These are phyloP conservation scores for Suillus luteus DNA, from an alignment of 768 basidiomycete genomes.

Conservation along the genomic window DNA sequence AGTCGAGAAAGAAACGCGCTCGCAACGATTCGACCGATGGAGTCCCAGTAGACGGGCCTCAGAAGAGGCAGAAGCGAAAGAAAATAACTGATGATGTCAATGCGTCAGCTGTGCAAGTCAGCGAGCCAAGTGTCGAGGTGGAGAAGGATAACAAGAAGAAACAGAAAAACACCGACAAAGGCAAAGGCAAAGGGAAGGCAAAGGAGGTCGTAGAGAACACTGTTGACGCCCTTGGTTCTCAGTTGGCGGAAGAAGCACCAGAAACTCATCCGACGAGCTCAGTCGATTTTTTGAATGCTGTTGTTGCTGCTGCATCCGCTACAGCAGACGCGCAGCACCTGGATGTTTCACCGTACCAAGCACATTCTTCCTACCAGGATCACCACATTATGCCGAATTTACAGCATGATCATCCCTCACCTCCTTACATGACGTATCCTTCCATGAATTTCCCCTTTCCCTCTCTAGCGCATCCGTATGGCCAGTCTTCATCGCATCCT, in stretches of 20 bases:
- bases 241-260: constrained; percentile 32
- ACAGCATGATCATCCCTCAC: constrained; percentile 20
- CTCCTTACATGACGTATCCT: constrained; percentile 33
- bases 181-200: constrained; percentile 29
- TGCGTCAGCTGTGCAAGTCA: not conserved
- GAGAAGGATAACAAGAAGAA: constrained; percentile 28
- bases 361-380: constrained; percentile 38
- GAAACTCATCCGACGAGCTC: constrained; percentile 50
- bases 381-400: constrained; percentile 30
- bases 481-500: constrained; percentile 30
- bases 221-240: constrained; percentile 35
- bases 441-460: constrained; percentile 32
- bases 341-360: constrained; percentile 28
- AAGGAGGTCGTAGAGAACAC: constrained; percentile 31
- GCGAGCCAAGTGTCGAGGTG: not conserved
- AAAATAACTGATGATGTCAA: constrained; percentile 28
- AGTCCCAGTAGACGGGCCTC: constrained; percentile 18
- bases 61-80: constrained; percentile 36
- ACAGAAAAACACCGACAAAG: constrained; percentile 35
- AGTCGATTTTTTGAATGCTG: constrained; percentile 61
- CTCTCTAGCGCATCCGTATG: constrained; percentile 26
- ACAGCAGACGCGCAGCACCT: constrained; percentile 39
- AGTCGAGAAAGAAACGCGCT: constrained; percentile 39
- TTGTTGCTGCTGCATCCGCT: constrained; percentile 65
- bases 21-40: constrained; percentile 17